Evolutionary conservation across 1,284 basidiomycete genomes (phyloP), one percentile per base, ranked within the genome.

Genomic region (Rhodotorula sp.): DNA sequence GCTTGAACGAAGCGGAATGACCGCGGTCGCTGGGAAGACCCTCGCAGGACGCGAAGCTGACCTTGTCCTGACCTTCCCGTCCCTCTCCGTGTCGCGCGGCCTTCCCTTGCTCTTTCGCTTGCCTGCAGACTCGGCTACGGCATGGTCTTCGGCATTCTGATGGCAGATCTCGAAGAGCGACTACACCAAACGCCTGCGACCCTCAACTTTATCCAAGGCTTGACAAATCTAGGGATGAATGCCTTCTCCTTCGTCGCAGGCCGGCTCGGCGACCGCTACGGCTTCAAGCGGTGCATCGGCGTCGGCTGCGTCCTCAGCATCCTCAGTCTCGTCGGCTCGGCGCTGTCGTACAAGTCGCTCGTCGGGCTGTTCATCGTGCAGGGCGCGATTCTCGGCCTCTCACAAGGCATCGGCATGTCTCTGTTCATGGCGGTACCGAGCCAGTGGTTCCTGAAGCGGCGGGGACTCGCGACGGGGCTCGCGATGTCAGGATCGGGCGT

Each of bases 401-500:
- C 29, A 6, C 68, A 68, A 2, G 73, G 71, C 3, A 25, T 72
- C 37, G 29, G 54, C 8, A 59, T 75, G 29, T 48, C 61, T 13
- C 67, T 69, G 41, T 69, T 63, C 60, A 67, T 76, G 66, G 56
- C 67, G 0, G 22, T 73, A 0, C 71, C 76, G 22, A 57, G 57
- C 17, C 73, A 73, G 44, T 77, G 71, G 71, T 77, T 77, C 55
- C 50, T 64, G 1, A 54, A 51, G 21, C 34, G 58, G 19, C 39
- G 76, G 17, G 76, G 76, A 17, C 53, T 77, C 8, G 73, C 76
- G 12, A 77, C 73, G 22, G 70, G 70, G 19, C 56, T 71, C 27
- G 53, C 66, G 13, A 60, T 61, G 39, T 39, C 32, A 6, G 70
- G 70, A 2, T 63, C 59, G 5, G 70, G 70, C 10, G 58, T 68